Base-by-base conservation (phyloP, 192 early-diverging fungal genomes). In the Linnemannia schmuckeri region DNA sequence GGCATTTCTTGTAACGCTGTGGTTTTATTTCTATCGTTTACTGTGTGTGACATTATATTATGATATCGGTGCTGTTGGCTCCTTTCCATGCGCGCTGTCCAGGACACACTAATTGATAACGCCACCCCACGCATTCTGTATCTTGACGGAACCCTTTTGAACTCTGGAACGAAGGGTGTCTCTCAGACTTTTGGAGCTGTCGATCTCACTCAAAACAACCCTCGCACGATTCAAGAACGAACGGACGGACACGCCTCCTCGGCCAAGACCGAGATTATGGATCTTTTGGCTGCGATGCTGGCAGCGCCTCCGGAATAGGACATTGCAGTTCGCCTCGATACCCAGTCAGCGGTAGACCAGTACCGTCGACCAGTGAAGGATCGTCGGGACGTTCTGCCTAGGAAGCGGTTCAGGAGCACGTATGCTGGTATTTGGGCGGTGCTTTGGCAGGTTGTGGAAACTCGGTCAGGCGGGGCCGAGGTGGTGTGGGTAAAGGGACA, bases 241-340 rank as follows among this genome's bases (percentile, higher is more conserved):
- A 54, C 49, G 15, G 73, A 74, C 7, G 73, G 73, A 35, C 38
- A 74, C 40, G 46, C 73, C 22, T 74, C 73, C 70, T 72, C 70
- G 7, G 70, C 33, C 37, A 72, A 72, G 6, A 38, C 57, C 5
- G 75, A 76, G 38, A 10, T 61, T 6, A 76, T 76, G 75, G 75
- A 55, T 6, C 55, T 76, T 5, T 24, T 63, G 7, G 42, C 57
- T n/a, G 55, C 57, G 35, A 63, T 76, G 4, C 6, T 57, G 8
- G 52, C 55, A n/a, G n/a, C 24, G 18, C 73, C 47, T 22, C 1
- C 24, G 22, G 73, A 24, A 3, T 55, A 76, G n/a, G 57, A 76
- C 38, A 35, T 76, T 10, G 18, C 1, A 1, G 35, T 76, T n/a
- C 37, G 40, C 6, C 75, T 76, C 8, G 75, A 76, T 35, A 76